Evolutionary conservation across 108 stramenopile species (phyloP).

Genomic region (Skeletonema marinoi): DNA sequence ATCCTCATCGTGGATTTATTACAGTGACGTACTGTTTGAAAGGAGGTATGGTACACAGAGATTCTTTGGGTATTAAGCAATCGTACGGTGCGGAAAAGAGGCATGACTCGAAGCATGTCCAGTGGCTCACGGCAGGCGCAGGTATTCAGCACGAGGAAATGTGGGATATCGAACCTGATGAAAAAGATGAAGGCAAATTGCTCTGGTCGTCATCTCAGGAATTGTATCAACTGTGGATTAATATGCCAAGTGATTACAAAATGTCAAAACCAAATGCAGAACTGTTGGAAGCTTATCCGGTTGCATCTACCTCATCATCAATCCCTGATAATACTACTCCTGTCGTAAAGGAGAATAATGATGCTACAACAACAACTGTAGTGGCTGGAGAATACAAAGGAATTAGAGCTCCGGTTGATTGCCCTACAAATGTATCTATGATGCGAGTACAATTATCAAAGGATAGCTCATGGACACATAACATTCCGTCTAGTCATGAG

Average conservation of each 20-base stretch:
- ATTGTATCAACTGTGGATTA: slow-evolving; percentile 87
- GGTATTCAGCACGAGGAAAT: slow-evolving; percentile 91
- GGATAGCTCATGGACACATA: slow-evolving; percentile 54
- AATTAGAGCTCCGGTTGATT: slow-evolving; percentile 42
- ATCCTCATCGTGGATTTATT: slow-evolving; percentile 88
- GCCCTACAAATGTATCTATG: slow-evolving; percentile 55
- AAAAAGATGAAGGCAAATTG: slow-evolving; percentile 11
- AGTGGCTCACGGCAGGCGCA: slow-evolving; percentile 82
- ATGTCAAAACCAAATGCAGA: slow-evolving; percentile 51
- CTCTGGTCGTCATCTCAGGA: slow-evolving; percentile 54
- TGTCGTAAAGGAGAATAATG: slow-evolving; percentile 18
- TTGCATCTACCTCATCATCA: background rate
- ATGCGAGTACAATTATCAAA: slow-evolving; percentile 60
- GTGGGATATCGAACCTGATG: slow-evolving; percentile 62
- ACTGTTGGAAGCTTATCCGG: slow-evolving; percentile 44
- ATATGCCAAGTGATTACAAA: slow-evolving; percentile 62
- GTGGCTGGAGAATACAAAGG: slow-evolving; percentile 58
- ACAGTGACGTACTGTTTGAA: slow-evolving; percentile 79
- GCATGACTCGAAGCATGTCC: slow-evolving; percentile 56
- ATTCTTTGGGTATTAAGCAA: slow-evolving; percentile 73
- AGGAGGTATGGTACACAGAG: slow-evolving; percentile 86
- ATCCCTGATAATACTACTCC: slow-evolving; percentile 18
- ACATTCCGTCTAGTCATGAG: slow-evolving; percentile 42
- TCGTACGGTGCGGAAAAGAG: slow-evolving; percentile 64
- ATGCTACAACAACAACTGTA: slow-evolving; percentile 44